Percentiles rank a stretch among this genome's conserved stretches.
These are phyloP conservation scores for Juglanconis oblonga DNA, from an alignment of 2,329 filamentous ascomycete species.

Conservation along the genomic window DNA sequence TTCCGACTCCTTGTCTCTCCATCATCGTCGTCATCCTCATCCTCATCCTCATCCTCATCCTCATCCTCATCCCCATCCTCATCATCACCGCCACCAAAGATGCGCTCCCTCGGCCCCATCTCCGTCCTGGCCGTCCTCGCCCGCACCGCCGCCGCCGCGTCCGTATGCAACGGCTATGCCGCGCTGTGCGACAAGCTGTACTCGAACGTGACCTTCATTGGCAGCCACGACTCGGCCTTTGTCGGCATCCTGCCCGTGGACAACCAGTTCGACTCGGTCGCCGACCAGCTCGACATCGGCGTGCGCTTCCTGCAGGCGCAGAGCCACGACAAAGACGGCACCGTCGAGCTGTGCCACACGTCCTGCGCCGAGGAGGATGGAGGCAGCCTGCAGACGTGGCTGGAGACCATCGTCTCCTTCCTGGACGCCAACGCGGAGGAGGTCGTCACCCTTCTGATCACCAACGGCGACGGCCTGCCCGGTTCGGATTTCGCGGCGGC, in stretches of 20 bases:
- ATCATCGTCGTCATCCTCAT: not conserved
- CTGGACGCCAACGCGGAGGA: conserved; percentile 58
- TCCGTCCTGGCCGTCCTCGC: not conserved
- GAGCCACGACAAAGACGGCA: conserved; percentile 51
- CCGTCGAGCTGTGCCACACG: conserved; percentile 63
- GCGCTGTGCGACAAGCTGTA: conserved; percentile 56
- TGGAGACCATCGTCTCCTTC: conserved; percentile 58
- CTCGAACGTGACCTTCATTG: conserved; percentile 57
- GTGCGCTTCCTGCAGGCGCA: conserved; percentile 65
- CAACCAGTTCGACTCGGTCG: conserved; percentile 60
- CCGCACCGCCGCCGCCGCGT: conserved; percentile 15
- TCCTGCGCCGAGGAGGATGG: conserved; percentile 57
- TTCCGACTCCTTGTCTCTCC: not conserved
- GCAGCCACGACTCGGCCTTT: conserved; percentile 65
- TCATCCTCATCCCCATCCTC: not conserved
- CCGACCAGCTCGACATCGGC: conserved; percentile 57
- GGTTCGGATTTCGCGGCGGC: conserved; percentile 52
- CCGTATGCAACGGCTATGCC: conserved; percentile 54
- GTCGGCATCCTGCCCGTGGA: conserved; percentile 51
- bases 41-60: not conserved
- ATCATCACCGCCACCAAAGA: not conserved
- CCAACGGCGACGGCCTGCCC: conserved; percentile 56
- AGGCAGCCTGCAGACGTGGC: conserved; percentile 53
- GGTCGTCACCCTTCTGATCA: conserved; percentile 61
- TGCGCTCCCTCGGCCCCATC: not conserved